Conservation (phyloP, 2,329 filamentous ascomycete genomes). For the Pseudogymnoascus sp. region DNA sequence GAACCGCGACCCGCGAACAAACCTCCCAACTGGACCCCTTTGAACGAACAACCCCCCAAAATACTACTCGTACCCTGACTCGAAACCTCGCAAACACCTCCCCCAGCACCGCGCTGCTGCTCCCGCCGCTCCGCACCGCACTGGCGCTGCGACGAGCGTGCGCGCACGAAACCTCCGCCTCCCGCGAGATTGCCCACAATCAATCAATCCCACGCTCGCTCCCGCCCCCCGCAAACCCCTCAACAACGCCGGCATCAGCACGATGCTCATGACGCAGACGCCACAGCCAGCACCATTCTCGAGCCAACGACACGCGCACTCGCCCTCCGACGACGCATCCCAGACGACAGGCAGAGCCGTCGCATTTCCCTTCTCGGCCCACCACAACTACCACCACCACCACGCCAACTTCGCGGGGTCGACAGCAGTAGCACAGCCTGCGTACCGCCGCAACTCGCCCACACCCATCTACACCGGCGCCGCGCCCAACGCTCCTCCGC, state of each 20-base stretch:
- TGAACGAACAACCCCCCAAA: too few species aligned
- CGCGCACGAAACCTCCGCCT: neutral
- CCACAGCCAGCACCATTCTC: slow-evolving; percentile 39
- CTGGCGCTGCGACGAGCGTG: neutral
- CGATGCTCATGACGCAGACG: slow-evolving; percentile 48
- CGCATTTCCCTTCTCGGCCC: neutral
- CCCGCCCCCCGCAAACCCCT: slow-evolving; percentile 18
- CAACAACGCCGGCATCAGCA: slow-evolving; percentile 29
- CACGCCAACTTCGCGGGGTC: slow-evolving; percentile 6
- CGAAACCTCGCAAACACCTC: neutral
- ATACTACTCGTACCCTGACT: neutral
- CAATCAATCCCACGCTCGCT: neutral
- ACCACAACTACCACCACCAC: neutral
- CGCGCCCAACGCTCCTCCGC: slow-evolving; percentile 47
- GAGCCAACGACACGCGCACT: slow-evolving; percentile 31
- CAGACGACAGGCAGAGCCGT: slow-evolving; percentile 4
- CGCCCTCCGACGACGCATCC: neutral
- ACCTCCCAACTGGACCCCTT: neutral
- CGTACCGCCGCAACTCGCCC: slow-evolving; percentile 21
- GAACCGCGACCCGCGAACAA: neutral
- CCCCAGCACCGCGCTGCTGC: neutral
- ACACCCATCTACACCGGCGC: slow-evolving; percentile 53
- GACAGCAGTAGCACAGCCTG: slow-evolving; percentile 12
- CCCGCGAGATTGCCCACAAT: neutral
- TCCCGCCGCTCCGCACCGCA: neutral